phyloP scores from a whole-genome alignment of 139 green algal species.

The Tetradesmus lagerheimii region DNA sequence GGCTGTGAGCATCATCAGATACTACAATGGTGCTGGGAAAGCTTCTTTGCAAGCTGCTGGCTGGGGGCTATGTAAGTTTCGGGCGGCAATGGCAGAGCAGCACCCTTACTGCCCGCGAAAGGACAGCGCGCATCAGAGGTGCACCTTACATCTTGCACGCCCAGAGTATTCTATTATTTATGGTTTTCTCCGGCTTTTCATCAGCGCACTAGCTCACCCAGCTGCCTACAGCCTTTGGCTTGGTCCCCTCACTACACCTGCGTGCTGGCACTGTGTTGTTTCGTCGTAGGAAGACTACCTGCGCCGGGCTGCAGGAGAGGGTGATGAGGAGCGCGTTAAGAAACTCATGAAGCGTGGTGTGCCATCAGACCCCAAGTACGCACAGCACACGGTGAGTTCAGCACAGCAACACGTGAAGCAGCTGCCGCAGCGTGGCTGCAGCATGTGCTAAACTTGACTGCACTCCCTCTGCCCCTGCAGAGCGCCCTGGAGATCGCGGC shows the following conservation, averaged over 20 bases:
- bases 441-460: background rate
- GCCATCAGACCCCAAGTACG: constrained; percentile 15
- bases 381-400: constrained; percentile 34
- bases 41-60: background rate
- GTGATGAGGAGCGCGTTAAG: background rate
- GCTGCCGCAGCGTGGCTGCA: background rate
- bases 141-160: too few relatives aligned
- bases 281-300: constrained; percentile 29
- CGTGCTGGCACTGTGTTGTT: background rate
- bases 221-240: background rate
- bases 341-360: background rate
- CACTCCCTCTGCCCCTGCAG: background rate
- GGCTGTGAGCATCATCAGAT: background rate
- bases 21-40: background rate
- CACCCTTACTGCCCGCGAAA: background rate
- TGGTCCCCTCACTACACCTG: background rate
- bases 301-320: constrained; percentile 14
- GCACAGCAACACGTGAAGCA: background rate
- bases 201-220: background rate
- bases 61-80: background rate
- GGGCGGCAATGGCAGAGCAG: background rate
- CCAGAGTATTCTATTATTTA: too few relatives aligned
- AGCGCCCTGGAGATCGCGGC: constrained; percentile 34
- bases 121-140: background rate
- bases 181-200: too few relatives aligned